Percentiles rank a stretch among this genome's conserved stretches.
phyloP scores from a whole-genome alignment of 352 stramenopile genomes.

The Phytophthora podocarpi region DNA sequence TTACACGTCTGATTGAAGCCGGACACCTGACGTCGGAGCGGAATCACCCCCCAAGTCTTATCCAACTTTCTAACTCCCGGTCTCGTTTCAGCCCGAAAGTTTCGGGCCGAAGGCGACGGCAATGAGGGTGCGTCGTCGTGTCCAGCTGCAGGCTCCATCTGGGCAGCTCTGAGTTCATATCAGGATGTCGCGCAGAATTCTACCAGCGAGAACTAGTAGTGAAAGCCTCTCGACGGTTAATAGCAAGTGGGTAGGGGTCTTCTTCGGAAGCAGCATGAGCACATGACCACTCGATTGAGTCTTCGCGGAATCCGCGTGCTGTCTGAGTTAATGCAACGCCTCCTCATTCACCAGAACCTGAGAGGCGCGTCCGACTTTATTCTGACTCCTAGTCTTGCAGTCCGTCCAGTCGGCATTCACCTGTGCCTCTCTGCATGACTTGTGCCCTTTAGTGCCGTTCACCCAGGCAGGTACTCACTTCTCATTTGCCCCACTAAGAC shows the following conservation, averaged over 20 bases:
- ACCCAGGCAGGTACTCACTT: constrained; percentile 23
- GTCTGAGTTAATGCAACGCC: constrained; percentile 18
- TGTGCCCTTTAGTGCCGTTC: no score
- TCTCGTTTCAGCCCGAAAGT: no score
- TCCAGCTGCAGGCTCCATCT: constrained; percentile 25
- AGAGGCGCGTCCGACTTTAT: constrained; percentile 19
- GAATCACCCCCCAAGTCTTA: no score
- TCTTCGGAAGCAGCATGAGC: constrained; percentile 14
- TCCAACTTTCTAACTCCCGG: no score
- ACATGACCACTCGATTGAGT: constrained; percentile 15
- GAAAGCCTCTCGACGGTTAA: not conserved
- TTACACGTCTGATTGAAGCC: no score
- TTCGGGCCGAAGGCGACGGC: no score
- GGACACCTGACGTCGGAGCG: no score
- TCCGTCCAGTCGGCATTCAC: not conserved
- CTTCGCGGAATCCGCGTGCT: constrained; percentile 28
- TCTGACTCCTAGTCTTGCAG: constrained; percentile 24
- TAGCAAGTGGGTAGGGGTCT: not conserved
- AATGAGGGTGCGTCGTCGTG: constrained; percentile 1
- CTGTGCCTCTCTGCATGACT: no score
- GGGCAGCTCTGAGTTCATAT: constrained; percentile 19
- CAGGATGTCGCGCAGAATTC: constrained; percentile 4
- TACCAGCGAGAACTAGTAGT: not conserved
- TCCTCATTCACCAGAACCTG: constrained; percentile 26
- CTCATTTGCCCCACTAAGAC: constrained; percentile 15